These are phyloP conservation scores for Exophiala dermatitidis DNA, from an alignment of 2,329 filamentous ascomycete genomes.

Conservation along the genomic window DNA sequence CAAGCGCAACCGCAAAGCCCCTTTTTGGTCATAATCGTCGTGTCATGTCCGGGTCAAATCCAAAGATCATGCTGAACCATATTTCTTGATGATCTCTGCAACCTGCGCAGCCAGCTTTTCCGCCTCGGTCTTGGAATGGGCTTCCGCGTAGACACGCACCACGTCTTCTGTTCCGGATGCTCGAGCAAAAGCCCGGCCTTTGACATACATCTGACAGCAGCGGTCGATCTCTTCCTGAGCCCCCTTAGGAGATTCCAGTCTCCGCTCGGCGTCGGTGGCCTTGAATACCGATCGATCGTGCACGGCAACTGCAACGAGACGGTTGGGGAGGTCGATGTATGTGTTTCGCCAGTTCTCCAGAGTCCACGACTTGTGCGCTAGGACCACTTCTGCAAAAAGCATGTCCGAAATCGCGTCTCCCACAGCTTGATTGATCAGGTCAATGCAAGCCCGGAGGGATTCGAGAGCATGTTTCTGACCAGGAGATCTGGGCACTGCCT, in stretches of 20 bases:
- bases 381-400: conserved; percentile 89
- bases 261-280: conserved; percentile 86
- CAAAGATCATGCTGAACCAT: conserved; percentile 27
- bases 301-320: conserved; percentile 88
- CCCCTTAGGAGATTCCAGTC: conserved; percentile 69
- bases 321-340: conserved; percentile 90
- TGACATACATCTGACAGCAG: conserved; percentile 81
- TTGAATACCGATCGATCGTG: conserved; percentile 80
- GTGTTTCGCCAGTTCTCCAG: conserved; percentile 86
- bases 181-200: conserved; percentile 81
- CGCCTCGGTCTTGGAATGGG: conserved; percentile 77
- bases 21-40: background rate
- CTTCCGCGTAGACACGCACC: conserved; percentile 92
- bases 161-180: conserved; percentile 95
- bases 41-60: background rate
- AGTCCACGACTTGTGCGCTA: conserved; percentile 89
- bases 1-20: too few relatives aligned
- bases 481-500: conserved; percentile 77
- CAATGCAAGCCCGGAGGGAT: conserved; percentile 70
- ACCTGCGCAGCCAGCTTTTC: conserved; percentile 86
- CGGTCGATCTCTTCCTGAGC: conserved; percentile 81
- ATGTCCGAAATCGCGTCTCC: conserved; percentile 94
- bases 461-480: conserved; percentile 86
- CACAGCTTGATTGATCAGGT: conserved; percentile 96
- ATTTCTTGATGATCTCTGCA: conserved; percentile 62